Evolutionary conservation across 2,329 filamentous ascomycete genomes (phyloP), one percentile per base, ranked within the genome.

Genomic region (Fusarium bactridioides): DNA sequence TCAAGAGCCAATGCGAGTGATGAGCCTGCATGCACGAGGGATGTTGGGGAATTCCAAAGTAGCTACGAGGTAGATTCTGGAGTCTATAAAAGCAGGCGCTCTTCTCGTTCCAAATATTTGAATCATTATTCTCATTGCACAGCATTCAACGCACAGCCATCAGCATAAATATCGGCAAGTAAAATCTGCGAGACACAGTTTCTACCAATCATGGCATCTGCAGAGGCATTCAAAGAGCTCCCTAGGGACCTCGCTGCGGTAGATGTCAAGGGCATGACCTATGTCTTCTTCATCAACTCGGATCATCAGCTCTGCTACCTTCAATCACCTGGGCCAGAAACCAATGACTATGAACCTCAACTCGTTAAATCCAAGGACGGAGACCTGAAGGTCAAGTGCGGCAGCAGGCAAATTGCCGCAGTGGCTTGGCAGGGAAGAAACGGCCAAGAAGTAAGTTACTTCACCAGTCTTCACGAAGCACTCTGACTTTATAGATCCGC

Each of bases 111-210:
- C 4, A 33, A 18, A 16, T 0, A 3, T 2, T 23, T 7, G 8
- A 33, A 19, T 13, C 1, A 33, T 19, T 7, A 11, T 50, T 33
- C 47, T 33, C 47, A 33, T 50, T 6, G 3, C 29, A 50, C 2
- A 6, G 0, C 3, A 10, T 15, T 23, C 11, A 33, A 7, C 3
- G 0, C 6, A 33, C 47, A 13, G 4, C 29, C 16, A 23, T 19
- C 8, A 15, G 5, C 29, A 33, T 0, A 15, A 7, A 2, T 50
- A 23, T 8, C 6, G n/a, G 6, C n/a, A 6, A 50, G 11, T 7
- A 6, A 31, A 23, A 23, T 19, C 10, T 13, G 21, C 16, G 16
- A 33, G 4, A 50, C 16, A 13, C 11, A 33, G 11, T 2, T 11
- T 19, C n/a, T 33, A 10, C 6, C 29, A 10, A 6, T 19, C 29